These are phyloP conservation scores for Stephania yunnanensis DNA, from an alignment of 164 flowering plant genomes.

Conservation along the genomic window DNA sequence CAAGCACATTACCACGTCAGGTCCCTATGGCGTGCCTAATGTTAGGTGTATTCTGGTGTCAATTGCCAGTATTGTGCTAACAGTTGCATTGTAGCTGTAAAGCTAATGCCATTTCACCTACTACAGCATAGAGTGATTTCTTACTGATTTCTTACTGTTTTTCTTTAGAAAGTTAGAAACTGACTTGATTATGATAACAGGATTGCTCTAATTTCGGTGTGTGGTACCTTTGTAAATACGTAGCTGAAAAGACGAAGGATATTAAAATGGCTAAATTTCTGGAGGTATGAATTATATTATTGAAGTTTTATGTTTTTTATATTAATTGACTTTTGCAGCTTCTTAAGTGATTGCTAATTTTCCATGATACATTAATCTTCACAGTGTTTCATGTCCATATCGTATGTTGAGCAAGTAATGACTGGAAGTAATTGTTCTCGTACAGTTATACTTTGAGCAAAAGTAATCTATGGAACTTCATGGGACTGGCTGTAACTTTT, in stretches of 20 bases:
- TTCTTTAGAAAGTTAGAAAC: neutral
- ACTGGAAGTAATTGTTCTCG: neutral
- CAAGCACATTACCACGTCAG: neutral
- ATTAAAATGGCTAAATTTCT: slow-evolving; percentile 2
- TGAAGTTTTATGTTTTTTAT: neutral
- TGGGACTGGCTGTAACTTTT: neutral
- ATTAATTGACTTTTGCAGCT: neutral
- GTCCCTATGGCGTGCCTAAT: neutral
- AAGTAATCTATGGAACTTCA: neutral
- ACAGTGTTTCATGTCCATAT: neutral
- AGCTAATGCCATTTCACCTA: neutral
- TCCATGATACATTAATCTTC: neutral
- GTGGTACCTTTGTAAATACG: slow-evolving; percentile 8
- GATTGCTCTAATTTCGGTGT: slow-evolving; percentile 13
- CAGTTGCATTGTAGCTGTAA: neutral
- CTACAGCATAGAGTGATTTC: neutral
- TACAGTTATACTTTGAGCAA: neutral
- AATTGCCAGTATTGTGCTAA: neutral
- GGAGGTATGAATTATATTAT: slow-evolving; percentile 7
- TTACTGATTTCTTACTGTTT: neutral
- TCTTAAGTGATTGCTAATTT: neutral
- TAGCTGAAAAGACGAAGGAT: neutral
- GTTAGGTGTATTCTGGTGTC: neutral
- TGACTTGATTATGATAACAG: slow-evolving; percentile 11
- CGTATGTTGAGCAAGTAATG: neutral